phyloP scores from a whole-genome alignment of 1,139 yeast genomes.

The Petasospora rhodanensis region DNA sequence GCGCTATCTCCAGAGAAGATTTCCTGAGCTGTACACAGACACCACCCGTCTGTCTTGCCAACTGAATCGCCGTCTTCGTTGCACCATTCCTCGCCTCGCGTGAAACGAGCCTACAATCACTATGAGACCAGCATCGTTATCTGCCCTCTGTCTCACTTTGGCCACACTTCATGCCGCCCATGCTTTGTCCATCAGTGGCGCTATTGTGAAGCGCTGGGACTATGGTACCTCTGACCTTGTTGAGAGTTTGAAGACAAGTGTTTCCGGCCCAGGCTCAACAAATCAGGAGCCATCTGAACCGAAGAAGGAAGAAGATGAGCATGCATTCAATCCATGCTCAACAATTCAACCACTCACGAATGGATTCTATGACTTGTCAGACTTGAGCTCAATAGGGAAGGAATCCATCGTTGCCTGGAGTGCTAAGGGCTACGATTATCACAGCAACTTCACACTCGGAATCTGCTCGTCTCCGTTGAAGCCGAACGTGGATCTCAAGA shows the following conservation, averaged over 20 bases:
- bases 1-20: too few relatives aligned
- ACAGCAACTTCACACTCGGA: slow-evolving; percentile 73
- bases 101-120: too few relatives aligned
- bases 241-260: slow-evolving; percentile 1
- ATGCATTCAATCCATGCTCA: slow-evolving; percentile 45
- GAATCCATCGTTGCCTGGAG: slow-evolving; percentile 47
- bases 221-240: slow-evolving; percentile 21
- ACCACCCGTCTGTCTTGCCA: too few relatives aligned
- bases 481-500: slow-evolving; percentile 28
- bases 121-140: too few relatives aligned
- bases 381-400: slow-evolving; percentile 37
- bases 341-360: slow-evolving; percentile 47
- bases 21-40: too few relatives aligned
- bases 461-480: slow-evolving; percentile 67
- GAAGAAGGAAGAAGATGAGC: slow-evolving; percentile 15
- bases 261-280: too few relatives aligned
- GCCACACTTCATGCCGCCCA: too few relatives aligned
- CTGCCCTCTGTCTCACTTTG: too few relatives aligned
- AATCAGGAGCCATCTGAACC: slow-evolving; percentile 4
- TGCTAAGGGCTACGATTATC: slow-evolving; percentile 67
- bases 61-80: too few relatives aligned
- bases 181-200: too few relatives aligned
- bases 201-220: slow-evolving; percentile 18
- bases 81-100: too few relatives aligned
- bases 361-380: slow-evolving; percentile 53